Conservation (phyloP, 306 rosid genomes). For the Rosa rugosa region DNA sequence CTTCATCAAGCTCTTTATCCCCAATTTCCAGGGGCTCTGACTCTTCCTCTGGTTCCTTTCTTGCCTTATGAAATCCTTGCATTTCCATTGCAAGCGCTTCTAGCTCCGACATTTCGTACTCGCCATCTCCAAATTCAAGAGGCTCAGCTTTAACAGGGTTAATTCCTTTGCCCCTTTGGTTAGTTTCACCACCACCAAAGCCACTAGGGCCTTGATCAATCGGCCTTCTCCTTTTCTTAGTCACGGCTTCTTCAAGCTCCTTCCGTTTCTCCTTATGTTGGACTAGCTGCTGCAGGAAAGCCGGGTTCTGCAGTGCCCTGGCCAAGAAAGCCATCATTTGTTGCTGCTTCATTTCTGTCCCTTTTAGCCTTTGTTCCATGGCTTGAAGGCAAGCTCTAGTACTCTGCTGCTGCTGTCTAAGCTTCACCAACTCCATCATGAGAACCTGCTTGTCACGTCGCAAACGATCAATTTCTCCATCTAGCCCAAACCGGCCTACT, state of each 20-base stretch:
- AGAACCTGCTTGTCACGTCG: conserved; percentile 56
- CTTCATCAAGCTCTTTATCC: conserved; percentile 65
- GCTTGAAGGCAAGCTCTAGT: conserved; percentile 50
- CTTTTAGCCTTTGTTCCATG: conserved; percentile 71
- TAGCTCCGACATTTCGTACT: conserved; percentile 63
- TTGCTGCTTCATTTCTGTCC: conserved; percentile 66
- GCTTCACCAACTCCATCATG: conserved; percentile 69
- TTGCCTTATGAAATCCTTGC: conserved; percentile 58
- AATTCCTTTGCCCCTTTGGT: conserved; percentile 17
- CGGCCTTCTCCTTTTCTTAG: conserved; percentile 75
- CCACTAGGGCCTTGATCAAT: conserved; percentile 48
- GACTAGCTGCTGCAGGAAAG: conserved; percentile 55
- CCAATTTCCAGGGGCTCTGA: conserved; percentile 39
- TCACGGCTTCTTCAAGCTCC: conserved; percentile 58
- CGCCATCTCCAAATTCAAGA: conserved; percentile 41
- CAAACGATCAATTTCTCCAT: conserved; percentile 58
- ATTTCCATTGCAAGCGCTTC: conserved; percentile 81
- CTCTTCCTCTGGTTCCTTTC: conserved; percentile 35
- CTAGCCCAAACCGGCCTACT: conserved; percentile 46
- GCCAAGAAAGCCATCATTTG: conserved; percentile 90
- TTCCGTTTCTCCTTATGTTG: conserved; percentile 59
- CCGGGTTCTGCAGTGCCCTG: conserved; percentile 71
- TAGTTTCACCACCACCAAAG: conserved; percentile 27
- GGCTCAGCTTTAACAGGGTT: conserved; percentile 51
- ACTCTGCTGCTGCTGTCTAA: conserved; percentile 69